phyloP scores from a whole-genome alignment of 2,329 filamentous ascomycete genomes.

The Escovopsis sp. region DNA sequence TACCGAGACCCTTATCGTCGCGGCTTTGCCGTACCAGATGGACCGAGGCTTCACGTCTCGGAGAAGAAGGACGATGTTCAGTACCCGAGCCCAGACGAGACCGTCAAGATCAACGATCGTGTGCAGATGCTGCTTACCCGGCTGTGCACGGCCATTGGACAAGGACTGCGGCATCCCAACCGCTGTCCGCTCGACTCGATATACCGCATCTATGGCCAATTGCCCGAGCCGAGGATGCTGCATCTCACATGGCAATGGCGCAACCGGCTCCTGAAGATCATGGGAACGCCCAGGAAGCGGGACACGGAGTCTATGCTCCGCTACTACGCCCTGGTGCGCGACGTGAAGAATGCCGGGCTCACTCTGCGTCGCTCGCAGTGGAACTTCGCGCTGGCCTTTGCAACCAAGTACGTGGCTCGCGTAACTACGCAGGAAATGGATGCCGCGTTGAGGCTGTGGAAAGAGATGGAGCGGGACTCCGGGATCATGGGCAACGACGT shows the following conservation, averaged over 20 bases:
- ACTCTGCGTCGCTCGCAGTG: conserved; percentile 56
- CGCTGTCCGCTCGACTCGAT: conserved; percentile 28
- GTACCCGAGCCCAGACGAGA: conserved; percentile 29
- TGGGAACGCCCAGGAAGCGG: conserved; percentile 48
- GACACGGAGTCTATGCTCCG: conserved; percentile 54
- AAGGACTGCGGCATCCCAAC: conserved; percentile 27
- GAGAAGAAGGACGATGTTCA: conserved; percentile 33
- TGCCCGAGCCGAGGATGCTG: conserved; percentile 39
- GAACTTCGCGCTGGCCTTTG: conserved; percentile 72
- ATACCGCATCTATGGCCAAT: conserved; percentile 32
- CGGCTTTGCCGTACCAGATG: conserved; percentile 37
- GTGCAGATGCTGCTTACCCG: conserved; percentile 21
- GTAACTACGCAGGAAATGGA: conserved; percentile 42
- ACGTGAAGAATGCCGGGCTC: conserved; percentile 63
- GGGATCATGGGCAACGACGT: conserved; percentile 52
- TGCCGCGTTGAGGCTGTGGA: conserved; percentile 64
- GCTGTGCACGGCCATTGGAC: conserved; percentile 26
- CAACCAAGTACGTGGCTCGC: conserved; percentile 52
- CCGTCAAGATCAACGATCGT: conserved; percentile 20
- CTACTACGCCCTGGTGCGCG: conserved; percentile 71
- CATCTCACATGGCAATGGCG: conserved; percentile 38
- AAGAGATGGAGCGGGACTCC: conserved; percentile 69
- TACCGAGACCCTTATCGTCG: conserved; percentile 38
- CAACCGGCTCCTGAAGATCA: conserved; percentile 49
- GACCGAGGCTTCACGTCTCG: conserved; percentile 34